Evolutionary conservation across 106 monocot genomes (phyloP).

Genomic region (Cymbidium sinense): DNA sequence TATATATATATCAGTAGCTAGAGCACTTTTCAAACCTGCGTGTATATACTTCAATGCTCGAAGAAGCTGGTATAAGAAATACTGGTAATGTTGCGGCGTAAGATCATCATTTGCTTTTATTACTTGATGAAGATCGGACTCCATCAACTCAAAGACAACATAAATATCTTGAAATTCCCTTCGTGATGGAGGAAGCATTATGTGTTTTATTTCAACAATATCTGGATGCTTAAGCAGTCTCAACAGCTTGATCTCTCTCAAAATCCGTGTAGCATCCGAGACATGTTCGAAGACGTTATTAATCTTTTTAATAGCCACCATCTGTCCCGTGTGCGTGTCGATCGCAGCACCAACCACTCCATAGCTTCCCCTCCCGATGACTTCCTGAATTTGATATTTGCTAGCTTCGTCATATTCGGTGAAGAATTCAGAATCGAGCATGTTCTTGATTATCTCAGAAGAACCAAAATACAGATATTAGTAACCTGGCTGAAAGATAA

Average conservation of each 20-base stretch:
- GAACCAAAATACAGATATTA: background rate
- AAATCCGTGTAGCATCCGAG: conserved; percentile 53
- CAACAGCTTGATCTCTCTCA: conserved; percentile 62
- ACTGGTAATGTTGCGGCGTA: conserved; percentile 53
- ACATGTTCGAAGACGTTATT: conserved; percentile 67
- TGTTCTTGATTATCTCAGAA: conserved; percentile 15
- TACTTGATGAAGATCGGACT: conserved; percentile 65
- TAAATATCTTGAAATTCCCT: conserved; percentile 61
- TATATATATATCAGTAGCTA: background rate
- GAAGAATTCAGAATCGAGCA: conserved; percentile 45
- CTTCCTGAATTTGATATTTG: conserved; percentile 50
- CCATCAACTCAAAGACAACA: conserved; percentile 64
- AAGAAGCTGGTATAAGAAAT: conserved; percentile 58
- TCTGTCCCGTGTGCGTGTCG: conserved; percentile 38
- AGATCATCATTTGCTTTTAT: conserved; percentile 66
- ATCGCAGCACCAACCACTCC: conserved; percentile 49
- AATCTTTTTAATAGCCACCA: conserved; percentile 59
- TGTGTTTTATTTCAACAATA: conserved; percentile 59
- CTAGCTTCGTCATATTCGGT: conserved; percentile 60
- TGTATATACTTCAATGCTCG: conserved; percentile 57
- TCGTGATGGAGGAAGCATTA: conserved; percentile 55
- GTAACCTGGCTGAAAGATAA: background rate
- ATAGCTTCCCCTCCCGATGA: conserved; percentile 63
- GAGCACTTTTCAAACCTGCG: conserved; percentile 22
- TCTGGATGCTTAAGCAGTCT: conserved; percentile 49